phyloP scores from a whole-genome alignment of 2,329 filamentous ascomycete species.

The Verticillium tricorpus region DNA sequence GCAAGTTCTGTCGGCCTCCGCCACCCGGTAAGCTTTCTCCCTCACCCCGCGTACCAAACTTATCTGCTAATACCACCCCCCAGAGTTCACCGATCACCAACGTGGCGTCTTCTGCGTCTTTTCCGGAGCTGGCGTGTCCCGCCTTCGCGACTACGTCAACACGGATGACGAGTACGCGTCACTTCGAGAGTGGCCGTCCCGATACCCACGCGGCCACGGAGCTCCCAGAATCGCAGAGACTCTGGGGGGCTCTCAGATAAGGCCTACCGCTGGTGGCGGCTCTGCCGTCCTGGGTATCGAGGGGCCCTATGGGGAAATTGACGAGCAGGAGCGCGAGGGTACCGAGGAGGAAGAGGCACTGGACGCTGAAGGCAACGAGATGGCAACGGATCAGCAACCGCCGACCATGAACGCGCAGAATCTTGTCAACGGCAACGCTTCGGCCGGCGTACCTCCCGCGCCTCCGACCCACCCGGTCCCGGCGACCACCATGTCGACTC shows the following conservation, averaged over 20 bases:
- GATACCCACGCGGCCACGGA: neutral
- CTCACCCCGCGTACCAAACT: neutral
- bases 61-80: constrained; percentile 17
- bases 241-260: neutral
- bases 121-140: constrained; percentile 76
- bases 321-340: constrained; percentile 32
- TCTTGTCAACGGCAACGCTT: constrained; percentile 10
- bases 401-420: constrained; percentile 9
- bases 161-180: constrained; percentile 41
- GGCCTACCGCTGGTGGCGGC: neutral
- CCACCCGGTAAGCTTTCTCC: constrained; percentile 56
- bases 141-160: constrained; percentile 76
- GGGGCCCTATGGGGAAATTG: constrained; percentile 24
- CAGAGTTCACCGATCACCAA: constrained; percentile 93
- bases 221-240: neutral
- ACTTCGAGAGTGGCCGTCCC: constrained; percentile 27
- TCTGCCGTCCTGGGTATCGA: neutral
- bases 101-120: constrained; percentile 97
- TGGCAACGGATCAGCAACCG: constrained; percentile 26
- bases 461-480: neutral
- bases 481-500: neutral
- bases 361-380: constrained; percentile 35
- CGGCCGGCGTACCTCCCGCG: neutral
- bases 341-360: constrained; percentile 40
- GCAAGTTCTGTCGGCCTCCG: constrained; percentile 79